These are phyloP conservation scores for Venturiaceae sp. DNA, from an alignment of 2,329 filamentous ascomycete genomes.

Conservation along the genomic window DNA sequence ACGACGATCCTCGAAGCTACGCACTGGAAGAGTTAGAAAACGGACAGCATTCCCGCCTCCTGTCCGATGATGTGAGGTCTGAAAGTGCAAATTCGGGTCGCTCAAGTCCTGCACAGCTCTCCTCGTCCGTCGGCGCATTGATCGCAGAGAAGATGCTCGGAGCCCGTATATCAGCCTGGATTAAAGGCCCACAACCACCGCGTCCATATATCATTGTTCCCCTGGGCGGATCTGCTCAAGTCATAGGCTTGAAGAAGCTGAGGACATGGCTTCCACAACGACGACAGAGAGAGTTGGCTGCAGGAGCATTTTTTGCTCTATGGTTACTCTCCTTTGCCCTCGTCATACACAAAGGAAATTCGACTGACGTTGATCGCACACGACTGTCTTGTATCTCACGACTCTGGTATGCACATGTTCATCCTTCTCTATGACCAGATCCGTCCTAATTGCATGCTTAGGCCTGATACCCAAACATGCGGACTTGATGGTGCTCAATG, in stretches of 20 bases:
- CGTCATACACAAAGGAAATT: not conserved
- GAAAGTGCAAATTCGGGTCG: not conserved
- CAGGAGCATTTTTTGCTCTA: not conserved
- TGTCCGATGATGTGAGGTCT: not conserved
- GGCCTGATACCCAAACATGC: not conserved
- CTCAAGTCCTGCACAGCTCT: not conserved
- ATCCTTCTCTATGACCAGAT: not conserved
- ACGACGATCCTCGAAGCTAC: not conserved
- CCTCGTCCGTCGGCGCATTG: not conserved
- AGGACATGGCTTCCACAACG: not conserved
- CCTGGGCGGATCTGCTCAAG: not conserved
- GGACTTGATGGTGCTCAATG: constrained; percentile 41
- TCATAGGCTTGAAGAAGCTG: not conserved
- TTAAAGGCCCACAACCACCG: not conserved
- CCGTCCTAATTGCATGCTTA: not conserved
- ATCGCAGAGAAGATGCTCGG: not conserved
- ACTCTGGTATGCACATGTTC: not conserved
- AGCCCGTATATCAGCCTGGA: not conserved
- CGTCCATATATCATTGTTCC: not conserved
- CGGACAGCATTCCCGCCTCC: not conserved
- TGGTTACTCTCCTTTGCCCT: not conserved
- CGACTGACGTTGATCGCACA: not conserved
- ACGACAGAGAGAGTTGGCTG: not conserved
- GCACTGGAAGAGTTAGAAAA: not conserved
- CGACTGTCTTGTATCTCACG: not conserved